These are phyloP conservation scores for Pseudozyma sp. DNA, from an alignment of 1,284 basidiomycete species.

Conservation along the genomic window DNA sequence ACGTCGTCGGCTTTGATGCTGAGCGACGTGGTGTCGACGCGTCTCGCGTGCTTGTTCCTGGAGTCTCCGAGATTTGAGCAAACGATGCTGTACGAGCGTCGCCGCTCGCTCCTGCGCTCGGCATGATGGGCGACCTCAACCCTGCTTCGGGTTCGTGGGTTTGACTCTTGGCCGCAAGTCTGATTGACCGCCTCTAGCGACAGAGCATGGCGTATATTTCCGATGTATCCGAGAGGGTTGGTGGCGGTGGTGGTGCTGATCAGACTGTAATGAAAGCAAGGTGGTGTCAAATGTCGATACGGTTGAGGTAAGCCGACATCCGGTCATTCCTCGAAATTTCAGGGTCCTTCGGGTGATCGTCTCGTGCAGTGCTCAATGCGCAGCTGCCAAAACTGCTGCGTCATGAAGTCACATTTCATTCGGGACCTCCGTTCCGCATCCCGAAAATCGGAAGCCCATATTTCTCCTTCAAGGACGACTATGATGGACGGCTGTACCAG, in stretches of 20 bases:
- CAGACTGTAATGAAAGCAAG: not conserved
- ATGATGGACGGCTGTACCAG: not conserved
- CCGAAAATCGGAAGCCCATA: too few species aligned
- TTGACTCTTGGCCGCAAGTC: too few species aligned
- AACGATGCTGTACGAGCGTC: slow-evolving; percentile 13
- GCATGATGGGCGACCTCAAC: not conserved
- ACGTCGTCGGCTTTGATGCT: slow-evolving; percentile 1
- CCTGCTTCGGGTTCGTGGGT: too few species aligned
- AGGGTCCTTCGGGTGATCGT: slow-evolving; percentile 41
- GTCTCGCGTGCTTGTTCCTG: not conserved
- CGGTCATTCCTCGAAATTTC: slow-evolving; percentile 5
- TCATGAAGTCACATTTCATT: slow-evolving; percentile 1
- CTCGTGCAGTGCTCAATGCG: not conserved
- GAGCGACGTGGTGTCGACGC: not conserved
- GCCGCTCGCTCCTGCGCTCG: not conserved
- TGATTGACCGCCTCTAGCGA: not conserved
- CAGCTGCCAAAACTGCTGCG: not conserved
- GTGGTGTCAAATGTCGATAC: not conserved
- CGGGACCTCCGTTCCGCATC: not conserved
- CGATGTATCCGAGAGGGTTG: too few species aligned
- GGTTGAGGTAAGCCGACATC: slow-evolving; percentile 26
- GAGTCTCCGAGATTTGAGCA: too few species aligned
- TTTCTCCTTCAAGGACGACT: too few species aligned
- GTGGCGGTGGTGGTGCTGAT: not conserved
- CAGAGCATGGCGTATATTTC: not conserved